Evolutionary conservation across 1,139 yeast genomes (phyloP), one percentile per base, ranked within the genome.

Genomic region (Candida pseudoviswanathii): DNA sequence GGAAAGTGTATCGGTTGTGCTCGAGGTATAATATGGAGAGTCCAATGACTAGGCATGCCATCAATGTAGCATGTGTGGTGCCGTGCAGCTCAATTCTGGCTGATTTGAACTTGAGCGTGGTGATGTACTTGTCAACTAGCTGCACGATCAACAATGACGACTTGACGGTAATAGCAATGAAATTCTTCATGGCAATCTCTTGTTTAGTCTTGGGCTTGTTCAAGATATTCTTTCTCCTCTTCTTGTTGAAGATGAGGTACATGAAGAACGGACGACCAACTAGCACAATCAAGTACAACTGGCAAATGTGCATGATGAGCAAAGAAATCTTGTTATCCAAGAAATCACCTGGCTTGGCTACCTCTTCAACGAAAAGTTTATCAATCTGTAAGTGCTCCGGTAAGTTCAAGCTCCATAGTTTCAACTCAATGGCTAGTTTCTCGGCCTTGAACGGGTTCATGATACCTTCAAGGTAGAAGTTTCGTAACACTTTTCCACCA

Each of bases 191-290:
- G 30, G 55, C 54, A 9, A 45, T 36, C 36, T 55, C 56, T 42
- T 52, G 54, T 32, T 48, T 43, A 6, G 51, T 50, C 46, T 47
- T 53, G n/a, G 49, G 48, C 25, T 45, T 37, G 22, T 49, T 51
- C 11, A 36, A 16, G 4, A 46, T 30, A 4, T 33, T 11, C 32
- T 41, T 37, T n/a, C 44, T 48, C n/a, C 27, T 44, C 24, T 45
- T 47, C n/a, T 45, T 42, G 26, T 41, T 43, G 29, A 53, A 52
- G 2, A 48, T 44, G 6, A 55, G 33, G 33, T 53, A 70, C 57
- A 73, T 68, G 58, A 73, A 72, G 52, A 77, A 77, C n/a, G 81
- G 80, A 24, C 78, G 66, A 32, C 77, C 64, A 22, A 77, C 60
- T 25, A 76, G 54, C 44, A 74, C 66, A 29, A 75, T 67, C 2